phyloP scores from a whole-genome alignment of 2,329 filamentous ascomycete species.

The Botrytis aclada region DNA sequence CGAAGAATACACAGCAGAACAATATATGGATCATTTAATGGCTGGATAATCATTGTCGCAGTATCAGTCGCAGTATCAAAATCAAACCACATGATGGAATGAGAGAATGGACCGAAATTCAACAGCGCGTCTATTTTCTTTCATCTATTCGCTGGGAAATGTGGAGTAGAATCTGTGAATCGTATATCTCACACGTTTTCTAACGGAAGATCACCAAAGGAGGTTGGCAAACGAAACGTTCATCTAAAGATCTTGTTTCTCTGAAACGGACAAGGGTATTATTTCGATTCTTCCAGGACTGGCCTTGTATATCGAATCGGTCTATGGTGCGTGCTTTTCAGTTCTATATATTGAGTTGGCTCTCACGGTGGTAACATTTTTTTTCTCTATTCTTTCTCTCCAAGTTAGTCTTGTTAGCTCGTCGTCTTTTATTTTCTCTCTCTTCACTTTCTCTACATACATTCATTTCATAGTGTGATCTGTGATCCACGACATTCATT shows the following conservation, averaged over 20 bases:
- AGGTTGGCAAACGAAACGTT: neutral
- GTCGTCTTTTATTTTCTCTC: neutral
- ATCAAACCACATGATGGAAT: neutral
- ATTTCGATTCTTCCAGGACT: neutral
- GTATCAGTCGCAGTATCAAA: neutral
- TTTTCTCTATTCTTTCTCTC: neutral
- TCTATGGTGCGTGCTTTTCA: neutral
- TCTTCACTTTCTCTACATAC: neutral
- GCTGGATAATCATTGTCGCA: neutral
- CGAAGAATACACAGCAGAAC: neutral
- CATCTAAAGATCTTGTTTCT: slow-evolving; percentile 1
- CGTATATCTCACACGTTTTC: slow-evolving; percentile 2
- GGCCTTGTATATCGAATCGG: neutral
- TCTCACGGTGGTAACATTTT: neutral
- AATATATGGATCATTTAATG: neutral
- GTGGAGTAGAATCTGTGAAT: neutral
- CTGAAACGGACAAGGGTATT: neutral
- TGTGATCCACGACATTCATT: slow-evolving; percentile 24
- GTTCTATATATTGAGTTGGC: slow-evolving; percentile 12
- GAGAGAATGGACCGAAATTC: neutral
- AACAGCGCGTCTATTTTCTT: neutral
- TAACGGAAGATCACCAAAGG: neutral
- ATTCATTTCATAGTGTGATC: slow-evolving; percentile 14
- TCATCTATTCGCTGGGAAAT: neutral
- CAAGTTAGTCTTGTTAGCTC: slow-evolving; percentile 15